Evolutionary conservation across 257 asterid species (phyloP), one percentile per base, ranked within the genome.

Genomic region (Ocimum tenuiflorum): DNA sequence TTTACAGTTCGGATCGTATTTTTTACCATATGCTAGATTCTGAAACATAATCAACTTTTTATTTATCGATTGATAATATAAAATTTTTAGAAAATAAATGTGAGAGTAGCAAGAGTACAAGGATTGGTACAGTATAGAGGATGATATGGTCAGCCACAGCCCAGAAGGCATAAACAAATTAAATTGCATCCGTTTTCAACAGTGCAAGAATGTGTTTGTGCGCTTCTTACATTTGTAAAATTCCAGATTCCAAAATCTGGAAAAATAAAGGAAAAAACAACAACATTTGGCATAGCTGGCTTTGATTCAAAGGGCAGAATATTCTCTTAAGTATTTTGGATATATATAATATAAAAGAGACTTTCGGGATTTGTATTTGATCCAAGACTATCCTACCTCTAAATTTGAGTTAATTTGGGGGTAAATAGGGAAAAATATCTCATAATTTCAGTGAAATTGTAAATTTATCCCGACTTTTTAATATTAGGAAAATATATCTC

Each of bases 141-240:
- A 9, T 27, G 10, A 12, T 8, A 54, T 41, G 55, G 18, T 68
- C 29, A 10, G n/a, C 46, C 62, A 52, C 47, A 68, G 41, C 57
- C 49, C 48, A 50, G 3, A 61, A 51, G 19, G 49, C 31, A 53
- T 51, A 17, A 17, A 10, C 1, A 33, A 7, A 3, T 46, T 9
- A 41, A 61, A 38, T 15, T 61, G 49, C 56, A 45, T 22, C 56
- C 41, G 24, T 35, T 55, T 63, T 10, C 58, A 43, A 52, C 53
- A 42, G 33, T 63, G 46, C 41, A 54, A 63, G 75, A 63, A 71
- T 71, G 63, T 53, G 43, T 38, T 63, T 71, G 63, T 53, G 43
- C 24, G 8, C 29, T 42, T 65, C 64, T 61, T 43, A 19, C 46
- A 61, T 53, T 29, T 43, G 36, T 43, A n/a, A 52, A 52, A 46